Evolutionary conservation across 208 protist genomes (phyloP).

Genomic region (Trypanosoma boissoni): DNA sequence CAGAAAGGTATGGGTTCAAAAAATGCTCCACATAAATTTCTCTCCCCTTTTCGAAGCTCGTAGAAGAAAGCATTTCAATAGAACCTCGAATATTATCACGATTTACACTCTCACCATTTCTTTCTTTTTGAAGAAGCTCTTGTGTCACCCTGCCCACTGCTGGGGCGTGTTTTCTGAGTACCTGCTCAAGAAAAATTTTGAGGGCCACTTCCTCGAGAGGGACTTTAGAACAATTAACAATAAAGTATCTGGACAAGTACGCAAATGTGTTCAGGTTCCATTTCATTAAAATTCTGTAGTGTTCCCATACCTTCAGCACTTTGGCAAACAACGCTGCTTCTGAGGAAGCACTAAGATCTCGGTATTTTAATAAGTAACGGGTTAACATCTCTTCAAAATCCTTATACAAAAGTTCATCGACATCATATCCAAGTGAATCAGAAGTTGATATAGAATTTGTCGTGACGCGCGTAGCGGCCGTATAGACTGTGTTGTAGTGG

Average conservation of each 20-base stretch:
- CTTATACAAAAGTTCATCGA: conserved; percentile 81
- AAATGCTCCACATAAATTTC: conserved; percentile 74
- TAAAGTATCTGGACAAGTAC: conserved; percentile 87
- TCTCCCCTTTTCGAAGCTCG: conserved; percentile 59
- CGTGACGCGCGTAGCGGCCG: conserved; percentile 65
- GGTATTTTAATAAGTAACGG: conserved; percentile 66
- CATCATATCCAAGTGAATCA: conserved; percentile 47
- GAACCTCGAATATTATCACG: conserved; percentile 49
- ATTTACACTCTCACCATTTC: conserved; percentile 34
- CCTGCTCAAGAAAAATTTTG: conserved; percentile 80
- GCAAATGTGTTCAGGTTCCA: conserved; percentile 82
- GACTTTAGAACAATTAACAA: conserved; percentile 79
- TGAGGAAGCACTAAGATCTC: conserved; percentile 40
- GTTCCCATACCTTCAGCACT: conserved; percentile 67
- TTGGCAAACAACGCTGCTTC: conserved; percentile 62
- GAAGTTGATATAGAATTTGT: conserved; percentile 43
- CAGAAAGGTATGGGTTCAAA: conserved; percentile 55
- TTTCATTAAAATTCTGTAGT: conserved; percentile 83
- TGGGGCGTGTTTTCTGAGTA: conserved; percentile 63
- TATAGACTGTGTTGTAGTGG: conserved; percentile 87
- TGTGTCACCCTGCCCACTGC: conserved; percentile 57
- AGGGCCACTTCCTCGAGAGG: conserved; percentile 74
- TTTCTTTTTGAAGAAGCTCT: conserved; percentile 40
- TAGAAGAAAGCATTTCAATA: conserved; percentile 71
- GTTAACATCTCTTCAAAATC: conserved; percentile 92